Conservation (phyloP, 805 yeast species). For the Candida ponderosae region DNA sequence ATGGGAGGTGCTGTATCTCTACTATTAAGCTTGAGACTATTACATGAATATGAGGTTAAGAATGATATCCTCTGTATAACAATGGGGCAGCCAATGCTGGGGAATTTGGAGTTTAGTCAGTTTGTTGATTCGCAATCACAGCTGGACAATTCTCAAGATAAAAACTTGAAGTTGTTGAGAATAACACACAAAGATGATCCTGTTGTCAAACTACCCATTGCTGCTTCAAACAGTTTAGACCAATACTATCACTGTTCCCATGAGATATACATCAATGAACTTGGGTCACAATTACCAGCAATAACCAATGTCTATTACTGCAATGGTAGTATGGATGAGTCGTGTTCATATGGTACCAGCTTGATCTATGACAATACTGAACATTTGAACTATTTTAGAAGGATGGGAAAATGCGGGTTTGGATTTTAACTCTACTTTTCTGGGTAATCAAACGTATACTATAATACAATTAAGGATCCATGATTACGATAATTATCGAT, state of each 20-base stretch:
- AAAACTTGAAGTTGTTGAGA: constrained; percentile 6
- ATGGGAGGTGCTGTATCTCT: constrained; percentile 20
- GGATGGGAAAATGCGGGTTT: constrained; percentile 21
- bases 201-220: constrained; percentile 16
- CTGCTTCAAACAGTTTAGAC: constrained; percentile 11
- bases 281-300: constrained; percentile 8
- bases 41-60: background rate
- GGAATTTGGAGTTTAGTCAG: constrained; percentile 10
- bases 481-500: no score
- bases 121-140: constrained; percentile 8
- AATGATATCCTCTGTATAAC: constrained; percentile 6
- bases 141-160: background rate
- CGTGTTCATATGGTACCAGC: constrained; percentile 22
- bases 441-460: no score
- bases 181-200: constrained; percentile 20
- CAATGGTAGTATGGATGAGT: constrained; percentile 60
- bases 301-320: constrained; percentile 63
- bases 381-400: constrained; percentile 20
- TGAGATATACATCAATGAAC: constrained; percentile 18
- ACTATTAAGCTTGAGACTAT: constrained; percentile 5
- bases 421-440: constrained; percentile 1
- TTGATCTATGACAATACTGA: constrained; percentile 14
- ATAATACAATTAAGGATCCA: no score
- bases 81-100: constrained; percentile 22
- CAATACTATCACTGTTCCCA: constrained; percentile 10